These are phyloP conservation scores for Geopyxis carbonaria DNA, from an alignment of 495 filamentous ascomycete species.

Conservation along the genomic window DNA sequence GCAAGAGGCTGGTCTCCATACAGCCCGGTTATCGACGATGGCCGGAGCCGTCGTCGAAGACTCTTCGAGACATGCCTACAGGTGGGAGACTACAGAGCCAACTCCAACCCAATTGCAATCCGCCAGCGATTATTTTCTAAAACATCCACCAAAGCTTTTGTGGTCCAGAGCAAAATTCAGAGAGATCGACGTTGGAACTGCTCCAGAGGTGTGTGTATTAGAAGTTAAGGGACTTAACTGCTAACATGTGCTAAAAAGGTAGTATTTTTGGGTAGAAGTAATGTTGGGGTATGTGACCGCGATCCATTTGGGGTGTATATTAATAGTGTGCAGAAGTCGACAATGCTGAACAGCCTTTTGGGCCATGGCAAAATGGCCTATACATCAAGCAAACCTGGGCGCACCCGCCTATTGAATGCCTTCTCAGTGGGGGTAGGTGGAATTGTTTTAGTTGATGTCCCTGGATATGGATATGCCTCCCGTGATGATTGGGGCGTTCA, in stretches of 20 bases:
- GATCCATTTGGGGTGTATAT: too few relatives aligned
- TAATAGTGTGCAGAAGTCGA: constrained; percentile 60
- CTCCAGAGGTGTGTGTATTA: constrained; percentile 45
- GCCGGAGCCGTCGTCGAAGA: too few relatives aligned
- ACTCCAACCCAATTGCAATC: constrained; percentile 35
- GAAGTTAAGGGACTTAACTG: constrained; percentile 22
- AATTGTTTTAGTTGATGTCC: constrained; percentile 70
- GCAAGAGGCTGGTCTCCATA: too few relatives aligned
- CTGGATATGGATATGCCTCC: constrained; percentile 74
- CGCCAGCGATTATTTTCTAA: constrained; percentile 46
- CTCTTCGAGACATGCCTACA: too few relatives aligned
- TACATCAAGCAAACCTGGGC: constrained; percentile 55
- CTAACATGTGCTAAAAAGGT: constrained; percentile 39
- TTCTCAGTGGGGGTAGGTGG: constrained; percentile 51
- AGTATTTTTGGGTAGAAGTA: constrained; percentile 14
- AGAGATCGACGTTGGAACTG: constrained; percentile 37
- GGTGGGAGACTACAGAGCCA: constrained; percentile 29
- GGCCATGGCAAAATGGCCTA: constrained; percentile 38
- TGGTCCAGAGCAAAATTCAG: constrained; percentile 59
- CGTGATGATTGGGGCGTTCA: constrained; percentile 64
- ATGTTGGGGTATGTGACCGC: constrained; percentile 26
- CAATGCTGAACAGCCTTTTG: constrained; percentile 68
- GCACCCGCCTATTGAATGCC: constrained; percentile 68
- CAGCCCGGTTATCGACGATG: too few relatives aligned
- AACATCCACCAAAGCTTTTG: constrained; percentile 43